phyloP scores from a whole-genome alignment of 495 filamentous ascomycete species.

The Penicillium ochrochloron region DNA sequence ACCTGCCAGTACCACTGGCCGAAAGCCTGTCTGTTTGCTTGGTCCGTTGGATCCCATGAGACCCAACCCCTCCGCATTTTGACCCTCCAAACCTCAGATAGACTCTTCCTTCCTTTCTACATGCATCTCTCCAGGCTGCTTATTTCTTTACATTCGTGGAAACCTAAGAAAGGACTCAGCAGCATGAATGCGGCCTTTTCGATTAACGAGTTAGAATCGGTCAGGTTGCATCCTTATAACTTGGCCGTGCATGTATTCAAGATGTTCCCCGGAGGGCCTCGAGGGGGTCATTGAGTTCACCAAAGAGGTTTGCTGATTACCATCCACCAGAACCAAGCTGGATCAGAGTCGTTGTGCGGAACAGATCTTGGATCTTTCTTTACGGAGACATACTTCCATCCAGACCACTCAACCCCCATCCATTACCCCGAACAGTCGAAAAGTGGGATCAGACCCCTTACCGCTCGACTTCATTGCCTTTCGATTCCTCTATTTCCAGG shows the following conservation, averaged over 20 bases:
- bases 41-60: no score
- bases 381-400: background rate
- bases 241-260: background rate
- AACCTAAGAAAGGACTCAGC: background rate
- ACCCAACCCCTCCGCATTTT: no score
- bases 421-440: background rate
- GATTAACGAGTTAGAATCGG: background rate
- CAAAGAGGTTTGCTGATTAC: background rate
- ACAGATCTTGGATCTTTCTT: background rate
- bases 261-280: no score
- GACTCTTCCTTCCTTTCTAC: no score
- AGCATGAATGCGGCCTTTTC: background rate
- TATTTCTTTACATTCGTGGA: background rate
- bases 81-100: no score
- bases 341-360: background rate
- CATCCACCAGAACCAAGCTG: background rate
- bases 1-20: no score
- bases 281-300: background rate
- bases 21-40: no score
- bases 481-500: background rate
- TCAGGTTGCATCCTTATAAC: slow-evolving; percentile 3
- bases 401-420: no score
- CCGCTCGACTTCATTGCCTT: background rate
- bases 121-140: no score
- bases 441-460: background rate